These are phyloP conservation scores for Mycena galericulata DNA, from an alignment of 768 basidiomycete species.

Conservation along the genomic window DNA sequence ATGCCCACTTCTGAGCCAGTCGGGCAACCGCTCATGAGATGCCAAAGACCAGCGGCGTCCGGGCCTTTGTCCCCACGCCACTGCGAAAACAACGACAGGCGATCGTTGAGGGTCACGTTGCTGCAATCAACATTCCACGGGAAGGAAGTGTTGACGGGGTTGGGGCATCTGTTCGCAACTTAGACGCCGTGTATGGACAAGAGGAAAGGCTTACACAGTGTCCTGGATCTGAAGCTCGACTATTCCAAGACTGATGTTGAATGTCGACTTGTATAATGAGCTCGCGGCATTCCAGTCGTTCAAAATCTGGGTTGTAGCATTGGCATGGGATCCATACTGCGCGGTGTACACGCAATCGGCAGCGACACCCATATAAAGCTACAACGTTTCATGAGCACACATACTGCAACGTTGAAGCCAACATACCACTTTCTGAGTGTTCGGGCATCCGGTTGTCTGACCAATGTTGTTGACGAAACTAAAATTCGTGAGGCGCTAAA, in stretches of 20 bases:
- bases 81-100: conserved; percentile 82
- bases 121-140: conserved; percentile 87
- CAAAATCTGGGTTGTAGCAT: conserved; percentile 80
- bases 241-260: conserved; percentile 89
- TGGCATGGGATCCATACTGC: conserved; percentile 70
- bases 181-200: background rate
- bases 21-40: conserved; percentile 87
- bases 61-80: conserved; percentile 82
- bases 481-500: conserved; percentile 14
- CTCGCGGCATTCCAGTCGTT: conserved; percentile 86
- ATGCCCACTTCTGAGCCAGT: conserved; percentile 88
- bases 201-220: conserved; percentile 51
- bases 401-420: background rate
- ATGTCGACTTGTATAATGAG: conserved; percentile 79
- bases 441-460: conserved; percentile 77
- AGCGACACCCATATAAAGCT: conserved; percentile 88
- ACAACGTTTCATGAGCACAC: background rate
- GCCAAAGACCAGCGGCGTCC: conserved; percentile 89
- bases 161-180: conserved; percentile 66
- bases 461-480: conserved; percentile 83
- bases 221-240: conserved; percentile 82
- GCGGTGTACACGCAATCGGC: conserved; percentile 86
- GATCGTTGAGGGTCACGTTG: conserved; percentile 68
- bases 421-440: conserved; percentile 74
- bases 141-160: conserved; percentile 56